Percentiles rank a stretch among this genome's conserved stretches.
These are phyloP conservation scores for Astragalus membranaceus DNA, from an alignment of 306 rosid species.

Conservation along the genomic window DNA sequence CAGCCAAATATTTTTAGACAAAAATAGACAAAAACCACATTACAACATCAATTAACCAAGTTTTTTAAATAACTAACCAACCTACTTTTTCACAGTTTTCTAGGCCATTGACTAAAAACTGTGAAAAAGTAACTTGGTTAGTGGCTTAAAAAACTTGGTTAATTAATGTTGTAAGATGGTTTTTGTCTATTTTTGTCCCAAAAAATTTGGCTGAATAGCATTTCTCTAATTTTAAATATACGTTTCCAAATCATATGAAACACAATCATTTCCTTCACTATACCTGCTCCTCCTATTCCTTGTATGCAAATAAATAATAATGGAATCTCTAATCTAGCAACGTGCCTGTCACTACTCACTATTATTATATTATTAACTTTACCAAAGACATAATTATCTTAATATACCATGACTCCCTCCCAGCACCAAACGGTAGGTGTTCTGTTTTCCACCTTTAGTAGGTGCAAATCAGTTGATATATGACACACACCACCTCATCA, in stretches of 20 bases:
- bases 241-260: neutral
- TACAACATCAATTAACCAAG: too few species aligned
- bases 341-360: neutral
- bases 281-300: constrained; percentile 1
- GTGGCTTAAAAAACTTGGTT: too few species aligned
- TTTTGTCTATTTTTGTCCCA: too few species aligned
- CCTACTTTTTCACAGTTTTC: too few species aligned
- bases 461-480: neutral
- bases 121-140: too few species aligned
- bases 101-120: too few species aligned
- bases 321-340: neutral
- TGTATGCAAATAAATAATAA: too few species aligned
- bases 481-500: constrained; percentile 16
- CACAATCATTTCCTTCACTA: neutral
- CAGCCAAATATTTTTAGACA: too few species aligned
- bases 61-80: too few species aligned
- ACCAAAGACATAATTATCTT: neutral
- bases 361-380: neutral
- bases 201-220: too few species aligned
- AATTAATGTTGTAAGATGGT: too few species aligned
- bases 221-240: neutral
- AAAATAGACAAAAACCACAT: too few species aligned
- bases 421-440: constrained; percentile 12
- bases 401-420: neutral
- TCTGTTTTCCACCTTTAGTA: constrained; percentile 1